Evolutionary conservation across 2,329 filamentous ascomycete species (phyloP).

Genomic region (Calonectria leucothoes): DNA sequence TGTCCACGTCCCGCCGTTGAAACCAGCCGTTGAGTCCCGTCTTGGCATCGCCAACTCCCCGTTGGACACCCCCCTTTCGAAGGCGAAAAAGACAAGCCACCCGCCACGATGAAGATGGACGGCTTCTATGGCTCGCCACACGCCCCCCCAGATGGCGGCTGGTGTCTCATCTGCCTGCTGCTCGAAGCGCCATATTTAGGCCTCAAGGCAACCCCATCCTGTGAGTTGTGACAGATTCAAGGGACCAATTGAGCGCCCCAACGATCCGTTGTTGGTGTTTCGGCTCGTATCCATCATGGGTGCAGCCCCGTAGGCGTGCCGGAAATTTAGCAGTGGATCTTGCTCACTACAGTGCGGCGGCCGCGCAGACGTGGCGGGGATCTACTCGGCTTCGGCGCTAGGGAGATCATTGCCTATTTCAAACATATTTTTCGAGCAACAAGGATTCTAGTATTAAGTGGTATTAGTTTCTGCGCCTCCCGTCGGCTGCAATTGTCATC

Average conservation of each 20-base stretch:
- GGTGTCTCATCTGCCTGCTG: slow-evolving; percentile 1
- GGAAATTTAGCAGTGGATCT: slow-evolving; percentile 4
- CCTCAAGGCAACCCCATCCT: background rate
- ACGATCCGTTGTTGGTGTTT: background rate
- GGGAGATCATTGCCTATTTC: slow-evolving; percentile 19
- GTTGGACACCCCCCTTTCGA: background rate
- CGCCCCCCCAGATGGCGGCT: background rate
- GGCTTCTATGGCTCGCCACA: slow-evolving; percentile 3
- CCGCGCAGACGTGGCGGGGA: slow-evolving; percentile 9
- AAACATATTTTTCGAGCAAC: slow-evolving; percentile 16
- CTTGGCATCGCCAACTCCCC: background rate
- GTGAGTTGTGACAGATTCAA: background rate
- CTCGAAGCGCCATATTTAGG: slow-evolving; percentile 1
- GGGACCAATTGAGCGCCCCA: background rate
- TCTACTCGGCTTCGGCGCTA: background rate
- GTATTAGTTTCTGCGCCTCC: slow-evolving; percentile 17
- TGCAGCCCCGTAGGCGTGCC: background rate
- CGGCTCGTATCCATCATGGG: background rate
- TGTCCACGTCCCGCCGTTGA: background rate
- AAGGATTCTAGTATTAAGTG: slow-evolving; percentile 7
- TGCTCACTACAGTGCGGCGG: background rate
- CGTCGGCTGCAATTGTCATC: background rate
- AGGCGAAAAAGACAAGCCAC: background rate
- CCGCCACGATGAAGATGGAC: background rate
- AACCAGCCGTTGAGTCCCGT: background rate